Percentiles rank a stretch among this genome's conserved stretches.
These are phyloP conservation scores for Gyrodon lividus DNA, from an alignment of 768 basidiomycete species.

Conservation along the genomic window DNA sequence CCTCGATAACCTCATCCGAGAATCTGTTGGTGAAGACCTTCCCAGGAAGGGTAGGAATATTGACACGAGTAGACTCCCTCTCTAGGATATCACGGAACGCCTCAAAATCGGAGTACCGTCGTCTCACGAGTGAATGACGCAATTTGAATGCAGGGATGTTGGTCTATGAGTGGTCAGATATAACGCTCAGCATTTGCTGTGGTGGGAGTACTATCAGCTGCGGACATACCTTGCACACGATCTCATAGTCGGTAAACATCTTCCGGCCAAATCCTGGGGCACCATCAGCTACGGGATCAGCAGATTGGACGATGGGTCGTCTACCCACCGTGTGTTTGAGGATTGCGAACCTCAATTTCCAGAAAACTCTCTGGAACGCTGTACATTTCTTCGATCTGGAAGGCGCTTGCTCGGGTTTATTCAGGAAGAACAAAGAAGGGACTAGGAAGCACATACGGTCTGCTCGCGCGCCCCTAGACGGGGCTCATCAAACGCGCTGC, in stretches of 20 bases:
- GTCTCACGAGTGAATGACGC: slow-evolving; percentile 83
- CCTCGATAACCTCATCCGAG: slow-evolving; percentile 96
- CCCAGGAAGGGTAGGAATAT: slow-evolving; percentile 95
- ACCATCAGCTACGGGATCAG: not conserved
- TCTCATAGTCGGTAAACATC: slow-evolving; percentile 99
- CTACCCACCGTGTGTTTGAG: slow-evolving; percentile 85
- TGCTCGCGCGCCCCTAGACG: slow-evolving; percentile 52
- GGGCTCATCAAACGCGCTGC: slow-evolving; percentile 54
- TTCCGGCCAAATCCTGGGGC: slow-evolving; percentile 86
- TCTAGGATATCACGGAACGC: slow-evolving; percentile 98
- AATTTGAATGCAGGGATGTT: slow-evolving; percentile 99
- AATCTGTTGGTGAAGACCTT: slow-evolving; percentile 99
- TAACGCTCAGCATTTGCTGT: slow-evolving; percentile 2
- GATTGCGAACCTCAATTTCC: slow-evolving; percentile 96
- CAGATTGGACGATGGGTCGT: not conserved
- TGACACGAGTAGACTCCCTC: slow-evolving; percentile 94
- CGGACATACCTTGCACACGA: slow-evolving; percentile 82
- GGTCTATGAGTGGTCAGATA: slow-evolving; percentile 52
- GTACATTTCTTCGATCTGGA: slow-evolving; percentile 97
- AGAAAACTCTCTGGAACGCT: slow-evolving; percentile 95
- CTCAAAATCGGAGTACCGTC: slow-evolving; percentile 91
- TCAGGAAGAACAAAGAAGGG: slow-evolving; percentile 15
- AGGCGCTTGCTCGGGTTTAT: slow-evolving; percentile 35
- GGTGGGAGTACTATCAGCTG: not conserved
- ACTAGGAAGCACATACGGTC: slow-evolving; percentile 41